These are phyloP conservation scores for Exophiala calicioides DNA, from an alignment of 2,329 filamentous ascomycete genomes.

Conservation along the genomic window DNA sequence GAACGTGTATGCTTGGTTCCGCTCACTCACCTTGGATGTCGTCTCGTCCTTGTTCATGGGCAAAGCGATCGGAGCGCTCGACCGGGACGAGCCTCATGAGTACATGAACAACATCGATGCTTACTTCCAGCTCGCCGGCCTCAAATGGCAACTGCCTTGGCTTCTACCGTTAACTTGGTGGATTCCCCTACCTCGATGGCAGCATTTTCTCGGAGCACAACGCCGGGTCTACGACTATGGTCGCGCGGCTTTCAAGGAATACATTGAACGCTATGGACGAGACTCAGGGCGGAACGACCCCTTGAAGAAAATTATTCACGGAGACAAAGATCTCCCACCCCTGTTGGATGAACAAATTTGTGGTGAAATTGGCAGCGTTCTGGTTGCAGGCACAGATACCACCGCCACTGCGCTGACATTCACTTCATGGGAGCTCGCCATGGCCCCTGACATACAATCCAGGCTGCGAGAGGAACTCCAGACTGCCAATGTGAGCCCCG, in stretches of 20 bases:
- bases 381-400: conserved; percentile 10
- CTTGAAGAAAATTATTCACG: conserved; percentile 6
- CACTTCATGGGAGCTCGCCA: conserved; percentile 3
- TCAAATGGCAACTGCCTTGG: conserved; percentile 9
- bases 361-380: conserved; percentile 3
- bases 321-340: conserved; percentile 7
- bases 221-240: conserved; percentile 1
- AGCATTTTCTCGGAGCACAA: conserved; percentile 3
- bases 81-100: not conserved
- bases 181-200: conserved; percentile 7
- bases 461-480: conserved; percentile 4
- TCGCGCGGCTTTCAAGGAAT: not conserved
- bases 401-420: conserved; percentile 8
- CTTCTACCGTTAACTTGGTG: conserved; percentile 2
- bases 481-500: not conserved
- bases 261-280: conserved; percentile 6
- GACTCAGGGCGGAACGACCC: conserved; percentile 2
- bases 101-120: conserved; percentile 6
- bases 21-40: conserved; percentile 7
- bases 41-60: conserved; percentile 11
- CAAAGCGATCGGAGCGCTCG: not conserved
- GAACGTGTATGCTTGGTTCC: conserved; percentile 12
- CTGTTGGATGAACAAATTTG: conserved; percentile 4
- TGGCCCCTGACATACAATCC: not conserved
- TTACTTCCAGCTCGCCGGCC: conserved; percentile 2